phyloP scores from a whole-genome alignment of 202 grass and related monocot species.

The Schoenoplectus tabernaemontani region DNA sequence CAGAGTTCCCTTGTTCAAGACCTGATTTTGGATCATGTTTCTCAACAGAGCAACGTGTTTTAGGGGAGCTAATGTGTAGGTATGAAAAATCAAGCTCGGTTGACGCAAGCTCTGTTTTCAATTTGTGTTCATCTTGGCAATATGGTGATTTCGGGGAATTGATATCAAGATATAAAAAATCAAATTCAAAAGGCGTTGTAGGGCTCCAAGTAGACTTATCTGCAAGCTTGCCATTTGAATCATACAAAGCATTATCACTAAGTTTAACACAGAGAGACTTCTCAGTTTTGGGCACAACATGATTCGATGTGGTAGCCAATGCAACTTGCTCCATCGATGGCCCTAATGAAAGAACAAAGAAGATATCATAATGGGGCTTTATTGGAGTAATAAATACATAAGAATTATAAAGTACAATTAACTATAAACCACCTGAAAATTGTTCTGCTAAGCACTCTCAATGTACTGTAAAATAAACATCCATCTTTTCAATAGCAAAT shows the following conservation, averaged over 20 bases:
- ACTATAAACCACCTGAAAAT: background rate
- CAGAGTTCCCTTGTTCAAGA: background rate
- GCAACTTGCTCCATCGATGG: background rate
- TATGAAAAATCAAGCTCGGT: conserved; percentile 2
- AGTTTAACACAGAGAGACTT: conserved; percentile 16
- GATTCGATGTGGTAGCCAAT: background rate
- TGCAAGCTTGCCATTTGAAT: background rate
- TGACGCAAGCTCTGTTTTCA: background rate
- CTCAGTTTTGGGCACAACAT: background rate
- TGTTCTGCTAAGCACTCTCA: background rate
- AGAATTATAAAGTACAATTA: background rate
- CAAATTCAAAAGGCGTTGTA: conserved; percentile 55
- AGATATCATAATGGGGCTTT: background rate
- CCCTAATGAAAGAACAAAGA: background rate
- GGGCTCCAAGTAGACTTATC: conserved; percentile 34
- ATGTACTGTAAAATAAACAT: background rate
- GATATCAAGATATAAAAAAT: conserved; percentile 41
- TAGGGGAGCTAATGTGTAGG: conserved; percentile 9
- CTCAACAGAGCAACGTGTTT: conserved; percentile 30
- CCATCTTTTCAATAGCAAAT: background rate
- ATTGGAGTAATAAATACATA: background rate
- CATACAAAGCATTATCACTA: background rate
- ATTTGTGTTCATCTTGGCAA: conserved; percentile 28
- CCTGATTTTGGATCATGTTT: conserved; percentile 24
- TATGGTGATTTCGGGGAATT: conserved; percentile 50